phyloP scores from a whole-genome alignment of 305 asterid species.

The Plantago rigida region DNA sequence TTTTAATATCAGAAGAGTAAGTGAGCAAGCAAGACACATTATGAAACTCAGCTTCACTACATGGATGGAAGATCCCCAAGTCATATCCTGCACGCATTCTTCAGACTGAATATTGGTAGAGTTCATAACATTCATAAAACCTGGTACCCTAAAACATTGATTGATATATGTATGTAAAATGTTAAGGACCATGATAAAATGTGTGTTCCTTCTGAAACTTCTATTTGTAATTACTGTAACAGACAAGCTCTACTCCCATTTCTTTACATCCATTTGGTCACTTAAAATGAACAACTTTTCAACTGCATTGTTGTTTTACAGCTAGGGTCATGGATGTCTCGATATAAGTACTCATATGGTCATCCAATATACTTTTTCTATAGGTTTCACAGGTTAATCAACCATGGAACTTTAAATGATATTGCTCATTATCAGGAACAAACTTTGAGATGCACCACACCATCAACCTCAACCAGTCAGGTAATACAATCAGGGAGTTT shows the following conservation, averaged over 20 bases:
- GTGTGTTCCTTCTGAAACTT: too few relatives aligned
- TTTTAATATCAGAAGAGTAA: too few relatives aligned
- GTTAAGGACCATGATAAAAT: too few relatives aligned
- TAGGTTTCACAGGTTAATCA: constrained; percentile 77
- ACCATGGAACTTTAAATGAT: constrained; percentile 38
- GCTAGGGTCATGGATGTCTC: constrained; percentile 1
- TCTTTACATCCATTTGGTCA: background rate
- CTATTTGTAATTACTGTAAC: background rate
- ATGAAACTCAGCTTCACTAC: too few relatives aligned
- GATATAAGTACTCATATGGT: constrained; percentile 10
- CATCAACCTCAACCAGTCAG: constrained; percentile 35
- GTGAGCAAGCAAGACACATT: too few relatives aligned
- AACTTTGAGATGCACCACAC: constrained; percentile 30
- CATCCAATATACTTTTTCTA: constrained; percentile 24
- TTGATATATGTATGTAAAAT: too few relatives aligned
- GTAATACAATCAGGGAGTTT: constrained; percentile 26
- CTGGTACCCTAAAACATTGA: too few relatives aligned
- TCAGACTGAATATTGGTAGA: too few relatives aligned
- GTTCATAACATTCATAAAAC: too few relatives aligned
- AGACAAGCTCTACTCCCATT: background rate
- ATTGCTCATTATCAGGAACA: constrained; percentile 30
- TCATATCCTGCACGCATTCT: too few relatives aligned
- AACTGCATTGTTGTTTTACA: constrained; percentile 17
- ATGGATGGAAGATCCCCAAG: too few relatives aligned
- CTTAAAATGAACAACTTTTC: background rate